phyloP scores from a whole-genome alignment of 192 early-diverging fungal species.

The Gryganskiella cystojenkinii region DNA sequence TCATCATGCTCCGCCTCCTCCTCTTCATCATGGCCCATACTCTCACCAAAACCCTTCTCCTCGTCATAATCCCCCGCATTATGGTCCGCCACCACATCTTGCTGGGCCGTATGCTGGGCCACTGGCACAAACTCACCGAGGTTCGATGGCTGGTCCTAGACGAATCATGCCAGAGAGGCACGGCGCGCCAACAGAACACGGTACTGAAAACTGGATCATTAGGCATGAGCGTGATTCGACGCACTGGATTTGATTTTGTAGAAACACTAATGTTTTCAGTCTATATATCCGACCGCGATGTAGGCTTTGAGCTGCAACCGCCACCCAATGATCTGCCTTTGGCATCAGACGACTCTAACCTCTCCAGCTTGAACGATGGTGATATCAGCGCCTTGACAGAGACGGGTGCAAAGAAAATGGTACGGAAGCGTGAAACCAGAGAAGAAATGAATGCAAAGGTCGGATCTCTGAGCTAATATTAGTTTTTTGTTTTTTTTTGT shows the following conservation, averaged over 20 bases:
- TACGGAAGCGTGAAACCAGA: slow-evolving; percentile 1
- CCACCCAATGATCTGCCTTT: slow-evolving; percentile 29
- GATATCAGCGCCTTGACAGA: slow-evolving; percentile 29
- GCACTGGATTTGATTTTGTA: background rate
- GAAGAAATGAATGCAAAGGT: background rate
- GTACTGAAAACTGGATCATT: too few relatives aligned
- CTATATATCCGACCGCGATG: background rate
- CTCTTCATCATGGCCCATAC: background rate
- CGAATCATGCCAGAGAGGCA: too few relatives aligned
- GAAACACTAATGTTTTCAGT: background rate
- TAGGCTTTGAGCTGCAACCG: slow-evolving; percentile 24
- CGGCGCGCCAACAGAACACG: too few relatives aligned
- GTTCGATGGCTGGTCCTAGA: too few relatives aligned
- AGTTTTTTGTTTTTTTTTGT: background rate
- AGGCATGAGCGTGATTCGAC: background rate
- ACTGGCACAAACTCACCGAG: background rate
- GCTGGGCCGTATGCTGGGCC: too few relatives aligned
- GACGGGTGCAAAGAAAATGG: slow-evolving; percentile 24
- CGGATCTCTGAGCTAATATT: background rate
- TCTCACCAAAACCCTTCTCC: too few relatives aligned
- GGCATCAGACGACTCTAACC: background rate
- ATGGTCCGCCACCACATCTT: too few relatives aligned
- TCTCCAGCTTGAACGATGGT: slow-evolving; percentile 13
- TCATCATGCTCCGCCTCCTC: too few relatives aligned
- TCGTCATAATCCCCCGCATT: too few relatives aligned